A percentile compares a stretch with the other conserved stretches of the same genome.
Evolutionary conservation across 495 filamentous ascomycete genomes (phyloP).

Genomic region (Penicillium daleae): DNA sequence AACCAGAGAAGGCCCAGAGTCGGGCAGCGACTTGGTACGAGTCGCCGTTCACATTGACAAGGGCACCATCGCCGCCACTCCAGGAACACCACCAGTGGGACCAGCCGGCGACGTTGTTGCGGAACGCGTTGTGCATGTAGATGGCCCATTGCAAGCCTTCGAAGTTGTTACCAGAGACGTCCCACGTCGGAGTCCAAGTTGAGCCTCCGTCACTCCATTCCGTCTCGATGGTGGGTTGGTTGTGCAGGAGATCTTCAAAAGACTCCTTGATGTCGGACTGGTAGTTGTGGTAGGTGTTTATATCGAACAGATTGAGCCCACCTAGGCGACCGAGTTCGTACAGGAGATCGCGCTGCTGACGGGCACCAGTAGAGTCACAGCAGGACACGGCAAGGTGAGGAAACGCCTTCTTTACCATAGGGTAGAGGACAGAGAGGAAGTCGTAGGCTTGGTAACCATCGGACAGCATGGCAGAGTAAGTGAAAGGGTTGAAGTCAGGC

Average conservation of each 20-base stretch:
- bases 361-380: conserved; percentile 50
- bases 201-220: conserved; percentile 52
- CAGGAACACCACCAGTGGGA: conserved; percentile 44
- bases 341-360: conserved; percentile 40
- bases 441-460: conserved; percentile 4
- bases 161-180: conserved; percentile 38
- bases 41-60: conserved; percentile 38
- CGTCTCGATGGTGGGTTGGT: conserved; percentile 47
- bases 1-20: conserved; percentile 55
- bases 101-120: conserved; percentile 47
- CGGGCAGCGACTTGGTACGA: conserved; percentile 34
- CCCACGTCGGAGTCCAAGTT: conserved; percentile 51
- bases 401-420: conserved; percentile 46
- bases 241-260: conserved; percentile 30
- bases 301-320: conserved; percentile 35
- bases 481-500: conserved; percentile 39
- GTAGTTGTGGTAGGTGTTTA: conserved; percentile 55
- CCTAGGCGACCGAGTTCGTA: conserved; percentile 44
- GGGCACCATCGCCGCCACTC: conserved; percentile 43
- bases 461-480: background rate
- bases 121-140: conserved; percentile 47
- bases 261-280: conserved; percentile 32
- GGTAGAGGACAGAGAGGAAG: conserved; percentile 28
- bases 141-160: conserved; percentile 58
- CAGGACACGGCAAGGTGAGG: conserved; percentile 45